Evolutionary conservation across 768 basidiomycete species (phyloP), one percentile per base, ranked within the genome.

Genomic region (Sporobolomyces pararoseus): DNA sequence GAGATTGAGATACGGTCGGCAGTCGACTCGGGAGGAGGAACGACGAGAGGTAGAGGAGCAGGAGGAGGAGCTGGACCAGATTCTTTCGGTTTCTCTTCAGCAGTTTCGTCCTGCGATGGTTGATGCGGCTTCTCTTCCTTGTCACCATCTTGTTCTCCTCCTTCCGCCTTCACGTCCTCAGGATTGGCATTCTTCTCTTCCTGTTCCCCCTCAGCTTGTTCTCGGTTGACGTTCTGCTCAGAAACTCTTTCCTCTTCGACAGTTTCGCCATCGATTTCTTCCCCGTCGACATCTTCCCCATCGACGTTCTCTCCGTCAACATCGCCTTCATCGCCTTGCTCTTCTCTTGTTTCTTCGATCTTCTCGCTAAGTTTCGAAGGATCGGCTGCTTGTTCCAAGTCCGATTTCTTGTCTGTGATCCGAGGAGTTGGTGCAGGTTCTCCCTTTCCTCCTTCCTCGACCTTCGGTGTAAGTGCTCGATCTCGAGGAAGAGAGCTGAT

Each of bases 1-100:
- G 95, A 89, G 78, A 98, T 92, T 12, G 94, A 96, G n/a, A 99
- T 73, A 25, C 83, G 76, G 64, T 83, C 74, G 3, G 73, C 69
- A 4, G 62, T 59, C 25, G 76, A 75, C 46, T 70, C 72, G 23
- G 72, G 72, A 13, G 72, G 68, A 16, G 60, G 55, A 35, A 62
- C n/a, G 2, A 35, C 50, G 44, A 21, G 34, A 23, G 39, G 58
- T 6, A 25, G n/a, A 12, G 65, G 49, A 32, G 62, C 58, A 9
- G 34, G 46, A 35, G 39, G 32, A 25, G 39, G 35, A 35, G n/a
- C n/a, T n/a, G n/a, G n/a, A n/a, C n/a, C n/a, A 37, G 35, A 19
- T 44, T 46, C 50, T 44, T 10, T 31, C n/a, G 58, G 52, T 32
- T 23, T 34, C 31, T 57, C 47, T 4, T 49, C 55, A 10, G 35